These are phyloP conservation scores for Carpediemonas membranifera DNA, from an alignment of 78 protist species.

Conservation along the genomic window DNA sequence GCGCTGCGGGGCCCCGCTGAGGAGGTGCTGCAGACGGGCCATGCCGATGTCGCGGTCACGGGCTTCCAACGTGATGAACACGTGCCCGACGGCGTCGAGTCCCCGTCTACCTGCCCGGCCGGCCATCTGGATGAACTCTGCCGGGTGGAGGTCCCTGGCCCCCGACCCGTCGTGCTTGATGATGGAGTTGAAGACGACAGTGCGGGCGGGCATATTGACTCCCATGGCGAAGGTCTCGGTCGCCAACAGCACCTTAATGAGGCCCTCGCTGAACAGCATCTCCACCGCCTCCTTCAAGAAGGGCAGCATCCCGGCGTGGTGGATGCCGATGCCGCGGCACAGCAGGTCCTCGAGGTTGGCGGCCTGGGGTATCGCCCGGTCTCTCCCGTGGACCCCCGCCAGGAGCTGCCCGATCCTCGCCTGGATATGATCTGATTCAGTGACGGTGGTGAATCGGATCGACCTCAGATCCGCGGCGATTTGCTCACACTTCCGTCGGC, in stretches of 20 bases:
- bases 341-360: not conserved
- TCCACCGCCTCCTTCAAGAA: constrained; percentile 78
- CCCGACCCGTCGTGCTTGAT: constrained; percentile 71
- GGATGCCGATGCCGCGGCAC: constrained; percentile 83
- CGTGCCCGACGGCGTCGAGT: not conserved
- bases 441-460: too few relatives aligned
- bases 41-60: too few relatives aligned
- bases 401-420: too few relatives aligned
- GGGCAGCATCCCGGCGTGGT: constrained; percentile 91
- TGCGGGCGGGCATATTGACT: constrained; percentile 92
- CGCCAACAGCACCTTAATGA: constrained; percentile 81
- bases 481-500: constrained; percentile 39
- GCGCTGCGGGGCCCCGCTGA: too few relatives aligned
- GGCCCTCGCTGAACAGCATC: constrained; percentile 67
- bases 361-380: too few relatives aligned
- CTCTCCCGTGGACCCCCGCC: too few relatives aligned
- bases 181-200: constrained; percentile 69
- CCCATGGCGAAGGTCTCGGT: constrained; percentile 99
- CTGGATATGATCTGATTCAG: too few relatives aligned
- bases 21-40: too few relatives aligned
- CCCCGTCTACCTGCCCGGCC: constrained; percentile 96
- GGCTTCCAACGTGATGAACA: not conserved
- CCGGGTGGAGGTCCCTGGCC: constrained; percentile 9
- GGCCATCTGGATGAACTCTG: constrained; percentile 86
- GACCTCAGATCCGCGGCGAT: too few relatives aligned